Evolutionary conservation across 345 rosid species (phyloP), one percentile per base, ranked within the genome.

Genomic region (Orychophragmus violaceus): DNA sequence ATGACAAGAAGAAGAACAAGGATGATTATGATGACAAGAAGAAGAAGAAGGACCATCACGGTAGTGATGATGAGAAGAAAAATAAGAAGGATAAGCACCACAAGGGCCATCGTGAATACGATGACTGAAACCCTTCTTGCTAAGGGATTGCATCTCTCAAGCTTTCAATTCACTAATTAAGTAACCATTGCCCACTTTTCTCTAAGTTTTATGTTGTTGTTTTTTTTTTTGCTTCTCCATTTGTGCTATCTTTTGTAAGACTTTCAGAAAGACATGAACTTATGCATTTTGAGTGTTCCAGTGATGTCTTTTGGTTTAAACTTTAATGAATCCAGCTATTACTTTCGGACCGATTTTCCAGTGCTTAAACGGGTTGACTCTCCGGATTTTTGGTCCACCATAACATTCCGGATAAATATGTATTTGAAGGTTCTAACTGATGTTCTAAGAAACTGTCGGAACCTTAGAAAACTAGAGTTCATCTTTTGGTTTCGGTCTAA

Each of bases 41-140:
- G 59, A 68, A 35, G 29, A 60, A 69, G 32, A 25, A 45, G 21
- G 9, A 48, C 0, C 1, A 48, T 41, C 1, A 21, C 14, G 12
- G 22, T 14, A 16, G 41, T 27, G 53, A 51, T 51, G 33, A 69
- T 0, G 24, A 53, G 59, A 68, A 58, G 59, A 50, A 41, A 21
- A 6, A 41, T 48, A 60, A 59, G 39, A 59, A 68, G 28, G 59
- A 68, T 5, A 70, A 70, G 62, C 44, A 37, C 32, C 2, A 69
- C 42, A 59, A 68, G 21, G 36, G 55, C 1, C 74, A 69, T 39
- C 69, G 50, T 12, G 59, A 24, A 2, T 30, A 70, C 44, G 61
- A 70, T 70, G 63, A 70, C 61, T 70, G 60, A 45, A 12, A 14
- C 8, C 21, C 14, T 12, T 59, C 14, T 10, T 19, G 7, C 8